A percentile compares a stretch with the other conserved stretches of the same genome.
Evolutionary conservation across 169 alveolate species (phyloP).

Genomic region (Eimeria praecox): DNA sequence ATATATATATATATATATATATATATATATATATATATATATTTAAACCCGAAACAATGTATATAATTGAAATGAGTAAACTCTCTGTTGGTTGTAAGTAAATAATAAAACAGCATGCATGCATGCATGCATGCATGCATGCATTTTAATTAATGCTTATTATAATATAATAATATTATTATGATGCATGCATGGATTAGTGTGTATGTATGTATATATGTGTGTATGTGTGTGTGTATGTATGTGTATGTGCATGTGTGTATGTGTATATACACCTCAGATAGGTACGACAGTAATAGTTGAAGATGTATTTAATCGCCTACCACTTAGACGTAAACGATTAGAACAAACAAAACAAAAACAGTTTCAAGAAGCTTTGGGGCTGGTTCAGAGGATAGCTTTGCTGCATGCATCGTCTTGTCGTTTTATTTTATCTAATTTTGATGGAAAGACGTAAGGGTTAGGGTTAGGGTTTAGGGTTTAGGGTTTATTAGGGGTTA

Average conservation of each 20-base stretch:
- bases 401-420: constrained; percentile 77
- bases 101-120: too few species aligned
- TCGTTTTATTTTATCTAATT: constrained; percentile 46
- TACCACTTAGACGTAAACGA: constrained; percentile 83
- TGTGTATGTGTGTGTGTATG: neutral
- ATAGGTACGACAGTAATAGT: constrained; percentile 84
- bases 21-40: too few species aligned
- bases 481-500: neutral
- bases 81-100: too few species aligned
- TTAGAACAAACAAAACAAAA: constrained; percentile 82
- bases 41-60: too few species aligned
- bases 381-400: constrained; percentile 84
- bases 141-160: too few species aligned
- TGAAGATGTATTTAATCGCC: constrained; percentile 79
- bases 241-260: neutral
- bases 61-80: too few species aligned
- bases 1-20: too few species aligned
- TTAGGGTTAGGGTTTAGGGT: neutral
- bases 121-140: neutral
- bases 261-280: neutral
- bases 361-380: constrained; percentile 82
- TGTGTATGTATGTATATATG: neutral
- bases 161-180: too few species aligned
- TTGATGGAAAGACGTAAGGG: neutral
- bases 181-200: too few species aligned